Conservation (phyloP, 805 yeast genomes). For the Schizosaccharomyces osmophilus region DNA sequence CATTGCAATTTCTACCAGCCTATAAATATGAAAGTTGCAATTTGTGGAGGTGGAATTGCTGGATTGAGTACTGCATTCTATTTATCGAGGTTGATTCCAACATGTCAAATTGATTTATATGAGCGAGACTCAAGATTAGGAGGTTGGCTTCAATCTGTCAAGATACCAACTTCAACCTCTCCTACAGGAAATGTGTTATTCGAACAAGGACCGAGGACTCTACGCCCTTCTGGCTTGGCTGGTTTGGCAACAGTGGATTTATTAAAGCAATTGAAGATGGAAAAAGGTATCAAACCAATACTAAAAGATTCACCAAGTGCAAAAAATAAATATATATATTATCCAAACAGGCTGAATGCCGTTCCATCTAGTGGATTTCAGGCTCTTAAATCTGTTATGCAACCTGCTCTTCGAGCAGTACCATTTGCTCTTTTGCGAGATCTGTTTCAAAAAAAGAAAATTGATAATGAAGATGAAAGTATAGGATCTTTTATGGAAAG, state of each 20-base stretch:
- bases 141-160: constrained; percentile 42
- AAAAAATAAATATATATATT: constrained; percentile 6
- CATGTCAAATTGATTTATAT: constrained; percentile 24
- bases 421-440: constrained; percentile 5
- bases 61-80: constrained; percentile 57
- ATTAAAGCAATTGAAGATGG: constrained; percentile 20
- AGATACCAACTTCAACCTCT: constrained; percentile 3
- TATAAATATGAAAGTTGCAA: not conserved
- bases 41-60: constrained; percentile 59
- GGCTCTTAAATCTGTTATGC: constrained; percentile 4
- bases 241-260: constrained; percentile 35
- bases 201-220: constrained; percentile 81
- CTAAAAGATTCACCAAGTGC: constrained; percentile 33
- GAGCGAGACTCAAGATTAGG: constrained; percentile 38
- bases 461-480: constrained; percentile 31
- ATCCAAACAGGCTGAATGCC: constrained; percentile 5
- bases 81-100: constrained; percentile 12
- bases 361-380: constrained; percentile 11
- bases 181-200: constrained; percentile 17
- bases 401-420: constrained; percentile 20
- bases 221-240: constrained; percentile 28
- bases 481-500: constrained; percentile 42
- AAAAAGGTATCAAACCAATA: constrained; percentile 30
- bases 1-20: not conserved
- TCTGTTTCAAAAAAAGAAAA: constrained; percentile 5